Percentiles rank a stretch among this genome's conserved stretches.
Conservation (phyloP, 768 basidiomycete species). For the Podaxis carcinomalis region DNA sequence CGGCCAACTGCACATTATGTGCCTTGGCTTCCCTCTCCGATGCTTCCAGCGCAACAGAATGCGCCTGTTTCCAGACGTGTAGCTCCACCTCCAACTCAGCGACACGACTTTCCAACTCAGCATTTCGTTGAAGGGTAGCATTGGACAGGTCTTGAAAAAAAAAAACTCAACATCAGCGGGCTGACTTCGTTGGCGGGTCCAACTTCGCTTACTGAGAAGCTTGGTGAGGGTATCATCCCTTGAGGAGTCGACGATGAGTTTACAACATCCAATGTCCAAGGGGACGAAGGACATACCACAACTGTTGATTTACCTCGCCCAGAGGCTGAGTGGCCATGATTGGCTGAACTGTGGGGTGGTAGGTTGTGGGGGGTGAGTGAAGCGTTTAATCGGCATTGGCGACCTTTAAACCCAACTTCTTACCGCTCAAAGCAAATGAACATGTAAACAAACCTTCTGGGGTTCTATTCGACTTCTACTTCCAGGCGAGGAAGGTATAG, state of each 20-base stretch:
- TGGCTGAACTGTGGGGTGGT: conserved; percentile 28
- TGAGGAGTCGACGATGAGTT: conserved; percentile 10
- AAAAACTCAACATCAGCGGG: neutral
- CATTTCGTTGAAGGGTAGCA: conserved; percentile 58
- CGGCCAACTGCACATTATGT: conserved; percentile 64
- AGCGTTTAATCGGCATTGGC: conserved; percentile 37
- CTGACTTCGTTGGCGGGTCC: neutral
- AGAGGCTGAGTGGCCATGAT: conserved; percentile 52
- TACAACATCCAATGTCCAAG: neutral
- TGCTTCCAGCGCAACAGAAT: conserved; percentile 55
- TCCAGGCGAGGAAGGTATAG: conserved; percentile 43
- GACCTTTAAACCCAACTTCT: conserved; percentile 40
- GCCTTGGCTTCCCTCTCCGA: conserved; percentile 59
- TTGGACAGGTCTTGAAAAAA: conserved; percentile 50
- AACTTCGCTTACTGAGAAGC: conserved; percentile 44
- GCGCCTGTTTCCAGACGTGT: conserved; percentile 67
- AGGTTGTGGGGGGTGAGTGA: conserved; percentile 34
- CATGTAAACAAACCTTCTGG: conserved; percentile 51
- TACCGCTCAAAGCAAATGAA: conserved; percentile 39
- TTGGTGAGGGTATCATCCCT: conserved; percentile 68
- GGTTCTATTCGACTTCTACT: conserved; percentile 39
- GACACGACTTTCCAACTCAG: conserved; percentile 59
- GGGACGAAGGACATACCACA: conserved; percentile 47
- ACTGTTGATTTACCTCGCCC: conserved; percentile 57
- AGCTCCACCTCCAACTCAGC: conserved; percentile 68